Evolutionary conservation across 768 basidiomycete species (phyloP), one percentile per base, ranked within the genome.

Genomic region (Trametes coccinea): DNA sequence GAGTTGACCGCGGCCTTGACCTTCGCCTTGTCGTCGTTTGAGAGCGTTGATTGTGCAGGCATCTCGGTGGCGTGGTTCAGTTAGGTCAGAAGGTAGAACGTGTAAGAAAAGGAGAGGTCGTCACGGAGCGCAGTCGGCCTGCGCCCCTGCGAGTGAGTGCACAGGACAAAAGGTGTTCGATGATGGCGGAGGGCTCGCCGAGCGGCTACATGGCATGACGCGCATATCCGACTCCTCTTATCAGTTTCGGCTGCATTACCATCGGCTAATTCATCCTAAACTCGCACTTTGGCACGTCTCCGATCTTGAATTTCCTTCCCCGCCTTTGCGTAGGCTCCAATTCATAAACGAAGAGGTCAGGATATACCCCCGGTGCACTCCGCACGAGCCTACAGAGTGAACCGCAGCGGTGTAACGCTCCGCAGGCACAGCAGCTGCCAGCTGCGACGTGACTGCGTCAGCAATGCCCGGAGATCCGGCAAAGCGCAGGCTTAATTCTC

Each of bases 21-120:
- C 67, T 84, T 88, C 33, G 78, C 71, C 75, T 93, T 98, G 66
- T 97, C 95, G 60, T 88, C 88, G 37, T 79, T 72, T 17, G 81
- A 83, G 31, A 96, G 78, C 2, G 86, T 83, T 3, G 89, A 87
- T 62, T 85, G 84, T 11, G 86, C 75, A 13, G 92, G 89, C 93
- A 94, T 95, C 52, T 40, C 64, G 53, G 1, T 46, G 33, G 22
- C 5, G 48, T 29, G 17, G 3, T 41, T n/a, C 45, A 14, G 43
- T 14, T 31, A 22, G 16, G 6, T 9, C 5, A 5, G 5, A 31
- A 41, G 0, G 43, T 37, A 27, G 10, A 31, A 22, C 22, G 22
- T 22, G 53, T 17, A n/a, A 48, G 30, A 4, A n/a, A 51, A 41
- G 50, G 14, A 37, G 31, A 39, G 27, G 11, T 33, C 34, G 49